Percentiles rank a stretch among this genome's conserved stretches.
Conservation (phyloP, 2,329 filamentous ascomycete genomes). For the Oidium heveae region DNA sequence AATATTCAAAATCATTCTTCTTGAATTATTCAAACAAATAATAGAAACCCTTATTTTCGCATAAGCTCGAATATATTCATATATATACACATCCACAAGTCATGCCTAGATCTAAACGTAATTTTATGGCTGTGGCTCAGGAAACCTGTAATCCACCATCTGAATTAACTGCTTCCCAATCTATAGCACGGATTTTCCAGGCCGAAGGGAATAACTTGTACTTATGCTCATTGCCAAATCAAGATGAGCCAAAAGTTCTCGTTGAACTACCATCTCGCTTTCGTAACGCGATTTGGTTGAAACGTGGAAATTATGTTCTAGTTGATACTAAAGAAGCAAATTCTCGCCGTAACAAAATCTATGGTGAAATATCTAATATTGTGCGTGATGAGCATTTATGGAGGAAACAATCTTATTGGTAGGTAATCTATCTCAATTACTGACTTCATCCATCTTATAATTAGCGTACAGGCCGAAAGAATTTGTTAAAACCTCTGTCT, state of each 20-base stretch:
- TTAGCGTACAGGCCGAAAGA: slow-evolving; percentile 42
- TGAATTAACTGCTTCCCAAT: slow-evolving; percentile 32
- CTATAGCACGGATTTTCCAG: slow-evolving; percentile 54
- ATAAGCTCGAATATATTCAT: no score
- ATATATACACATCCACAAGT: not conserved
- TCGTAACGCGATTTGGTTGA: slow-evolving; percentile 83
- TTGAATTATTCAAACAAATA: no score
- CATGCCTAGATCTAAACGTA: slow-evolving; percentile 56
- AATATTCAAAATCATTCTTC: no score
- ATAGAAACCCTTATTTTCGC: no score
- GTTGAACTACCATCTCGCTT: slow-evolving; percentile 69
- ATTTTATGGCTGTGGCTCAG: slow-evolving; percentile 51
- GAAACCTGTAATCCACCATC: slow-evolving; percentile 36
- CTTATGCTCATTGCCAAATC: slow-evolving; percentile 44
- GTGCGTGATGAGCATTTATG: slow-evolving; percentile 78
- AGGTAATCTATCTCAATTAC: not conserved
- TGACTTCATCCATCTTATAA: not conserved
- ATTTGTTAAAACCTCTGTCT: slow-evolving; percentile 39
- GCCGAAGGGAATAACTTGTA: slow-evolving; percentile 80
- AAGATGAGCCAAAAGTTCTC: slow-evolving; percentile 26
- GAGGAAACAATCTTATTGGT: slow-evolving; percentile 82
- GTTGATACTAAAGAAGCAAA: slow-evolving; percentile 44
- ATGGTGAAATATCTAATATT: slow-evolving; percentile 78
- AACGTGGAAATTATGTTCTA: slow-evolving; percentile 65
- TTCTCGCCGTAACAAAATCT: slow-evolving; percentile 48